phyloP scores from a whole-genome alignment of 2,329 filamentous ascomycete species.

The Ophiostoma himal-ulmi region DNA sequence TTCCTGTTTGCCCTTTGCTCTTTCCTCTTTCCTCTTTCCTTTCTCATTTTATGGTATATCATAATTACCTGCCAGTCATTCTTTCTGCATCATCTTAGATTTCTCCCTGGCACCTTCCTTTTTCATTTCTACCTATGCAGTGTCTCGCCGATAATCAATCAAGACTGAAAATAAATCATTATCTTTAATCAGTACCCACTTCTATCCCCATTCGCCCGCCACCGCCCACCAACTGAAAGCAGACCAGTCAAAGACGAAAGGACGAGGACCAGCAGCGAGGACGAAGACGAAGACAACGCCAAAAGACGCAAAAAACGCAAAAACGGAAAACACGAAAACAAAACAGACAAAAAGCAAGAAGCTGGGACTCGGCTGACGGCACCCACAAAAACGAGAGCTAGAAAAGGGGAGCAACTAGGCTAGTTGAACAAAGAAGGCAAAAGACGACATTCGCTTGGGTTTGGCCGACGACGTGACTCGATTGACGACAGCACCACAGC shows the following conservation, averaged over 20 bases:
- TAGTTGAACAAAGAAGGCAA: not conserved
- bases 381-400: constrained; percentile 2
- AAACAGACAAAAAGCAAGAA: not conserved
- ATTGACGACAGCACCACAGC: constrained; percentile 1
- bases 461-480: constrained; percentile 4
- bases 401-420: not conserved
- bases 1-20: not conserved
- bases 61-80: not conserved
- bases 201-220: constrained; percentile 10
- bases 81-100: not conserved
- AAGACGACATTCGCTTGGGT: not conserved
- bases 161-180: not conserved
- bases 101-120: constrained; percentile 1
- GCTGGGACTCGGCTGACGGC: not conserved
- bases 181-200: constrained; percentile 7
- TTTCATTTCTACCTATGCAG: not conserved
- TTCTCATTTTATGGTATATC: no score
- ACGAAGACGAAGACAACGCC: not conserved
- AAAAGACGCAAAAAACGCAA: not conserved
- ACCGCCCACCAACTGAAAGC: constrained; percentile 11
- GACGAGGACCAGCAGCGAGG: not conserved
- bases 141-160: not conserved
- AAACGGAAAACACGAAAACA: not conserved
- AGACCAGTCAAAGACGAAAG: not conserved
- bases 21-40: not conserved